Percentiles rank a stretch among this genome's conserved stretches.
phyloP scores from a whole-genome alignment of 257 asterid species.

The Lavandula angustifolia region DNA sequence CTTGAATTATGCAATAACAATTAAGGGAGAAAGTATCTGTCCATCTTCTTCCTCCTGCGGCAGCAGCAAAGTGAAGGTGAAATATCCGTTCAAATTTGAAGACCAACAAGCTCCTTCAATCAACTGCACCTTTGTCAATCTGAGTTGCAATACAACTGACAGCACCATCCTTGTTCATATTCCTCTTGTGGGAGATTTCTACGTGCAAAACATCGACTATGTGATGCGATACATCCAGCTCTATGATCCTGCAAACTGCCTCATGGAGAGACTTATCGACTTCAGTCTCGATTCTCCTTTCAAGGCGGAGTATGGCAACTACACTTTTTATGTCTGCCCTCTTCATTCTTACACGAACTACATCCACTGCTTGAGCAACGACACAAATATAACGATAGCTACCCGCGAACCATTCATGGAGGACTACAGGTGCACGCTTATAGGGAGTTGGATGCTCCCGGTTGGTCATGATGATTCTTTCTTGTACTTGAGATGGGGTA shows the following conservation, averaged over 20 bases:
- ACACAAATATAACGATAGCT: conserved; percentile 21
- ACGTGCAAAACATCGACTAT: conserved; percentile 28
- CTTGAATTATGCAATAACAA: background rate
- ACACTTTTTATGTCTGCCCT: conserved; percentile 32
- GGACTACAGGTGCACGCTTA: conserved; percentile 1
- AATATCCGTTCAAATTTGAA: conserved; percentile 32
- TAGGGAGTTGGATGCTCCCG: conserved; percentile 27
- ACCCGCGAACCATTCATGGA: background rate
- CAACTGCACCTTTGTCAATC: conserved; percentile 33
- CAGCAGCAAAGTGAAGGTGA: background rate
- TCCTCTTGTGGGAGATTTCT: conserved; percentile 27
- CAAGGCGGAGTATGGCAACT: conserved; percentile 1
- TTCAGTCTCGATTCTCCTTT: conserved; percentile 30
- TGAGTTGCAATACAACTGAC: conserved; percentile 2
- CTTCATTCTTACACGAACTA: background rate
- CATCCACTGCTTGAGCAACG: conserved; percentile 35
- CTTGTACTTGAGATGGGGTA: conserved; percentile 34
- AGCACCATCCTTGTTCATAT: conserved; percentile 14
- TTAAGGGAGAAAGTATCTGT: conserved; percentile 7
- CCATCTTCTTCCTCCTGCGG: conserved; percentile 32
- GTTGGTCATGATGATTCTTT: conserved; percentile 4
- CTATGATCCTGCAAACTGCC: conserved; percentile 36
- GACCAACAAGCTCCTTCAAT: conserved; percentile 1
- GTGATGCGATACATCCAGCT: conserved; percentile 1
- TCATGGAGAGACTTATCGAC: conserved; percentile 30